Base-by-base conservation (phyloP, 1,284 basidiomycete species). In the Cystobasidiaceae sp. region DNA sequence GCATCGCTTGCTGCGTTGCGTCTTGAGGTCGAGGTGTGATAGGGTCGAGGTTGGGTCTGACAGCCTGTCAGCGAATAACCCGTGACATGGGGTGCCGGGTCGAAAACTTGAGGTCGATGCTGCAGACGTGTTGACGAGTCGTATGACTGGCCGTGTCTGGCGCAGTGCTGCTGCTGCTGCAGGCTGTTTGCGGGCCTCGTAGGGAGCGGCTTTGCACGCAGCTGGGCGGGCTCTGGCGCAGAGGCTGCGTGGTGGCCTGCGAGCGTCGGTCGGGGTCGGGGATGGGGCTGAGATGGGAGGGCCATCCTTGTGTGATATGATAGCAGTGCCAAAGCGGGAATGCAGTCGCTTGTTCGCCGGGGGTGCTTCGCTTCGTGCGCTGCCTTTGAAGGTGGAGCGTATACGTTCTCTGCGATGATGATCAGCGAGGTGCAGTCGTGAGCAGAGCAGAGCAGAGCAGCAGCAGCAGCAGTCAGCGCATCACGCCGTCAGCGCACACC, bases 171-270 rank as follows among this genome's bases (percentile, higher is more conserved):
- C 32, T 56, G 54, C 37, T 56, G 54, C 5, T 44, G 39, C 1
- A 56, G 39, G 28, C 37, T n/a, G 33, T 44, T 56, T 28, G 54
- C 54, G 45, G 54, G 54, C 44, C 39, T 56, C 3, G 37, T 34
- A 30, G 54, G 54, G 11, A 56, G 54, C 11, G 50, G 50, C 32
- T 52, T 52, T n/a, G n/a, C n/a, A n/a, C n/a, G n/a, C n/a, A n/a
- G n/a, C n/a, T n/a, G n/a, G n/a, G n/a, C n/a, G n/a, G n/a, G 21
- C 21, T 30, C 4, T 21, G 3, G 54, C 32, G 27, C 28, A 41
- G 28, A 56, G 41, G 39, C 21, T 17, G 37, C 28, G 7, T 34
- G 6, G 7, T 23, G 1, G 27, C n/a, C 5, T 39, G 11, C 11
- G 11, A n/a, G 11, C n/a, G 11, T 39, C 37, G 11, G n/a, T n/a